phyloP scores from a whole-genome alignment of 2,329 filamentous ascomycete genomes.

The Colletotrichum godetiae region DNA sequence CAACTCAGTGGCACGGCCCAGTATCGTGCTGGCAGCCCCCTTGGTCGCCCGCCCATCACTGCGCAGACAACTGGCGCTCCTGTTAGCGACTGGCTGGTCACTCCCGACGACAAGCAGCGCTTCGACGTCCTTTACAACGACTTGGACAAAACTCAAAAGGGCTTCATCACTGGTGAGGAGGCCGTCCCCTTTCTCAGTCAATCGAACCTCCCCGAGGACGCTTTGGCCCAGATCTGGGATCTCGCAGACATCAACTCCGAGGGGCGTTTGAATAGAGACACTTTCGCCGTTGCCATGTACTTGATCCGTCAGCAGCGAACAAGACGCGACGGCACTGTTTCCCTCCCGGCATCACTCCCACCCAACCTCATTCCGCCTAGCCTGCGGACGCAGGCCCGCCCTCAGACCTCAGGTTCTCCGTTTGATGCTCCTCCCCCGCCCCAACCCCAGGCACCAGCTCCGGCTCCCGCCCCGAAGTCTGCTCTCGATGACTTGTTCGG shows the following conservation, averaged over 20 bases:
- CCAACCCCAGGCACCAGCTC: slow-evolving; percentile 40
- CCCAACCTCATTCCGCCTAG: slow-evolving; percentile 86
- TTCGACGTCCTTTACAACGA: slow-evolving; percentile 89
- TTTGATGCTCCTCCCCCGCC: slow-evolving; percentile 59
- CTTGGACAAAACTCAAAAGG: slow-evolving; percentile 83
- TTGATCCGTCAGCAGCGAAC: slow-evolving; percentile 90
- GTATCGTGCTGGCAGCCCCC: slow-evolving; percentile 70
- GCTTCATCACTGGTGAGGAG: slow-evolving; percentile 92
- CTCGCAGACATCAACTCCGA: slow-evolving; percentile 93
- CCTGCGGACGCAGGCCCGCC: slow-evolving; percentile 74
- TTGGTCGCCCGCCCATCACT: slow-evolving; percentile 61
- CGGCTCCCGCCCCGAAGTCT: slow-evolving; percentile 69
- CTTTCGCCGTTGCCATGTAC: slow-evolving; percentile 98
- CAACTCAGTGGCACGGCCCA: slow-evolving; percentile 81
- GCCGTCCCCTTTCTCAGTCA: slow-evolving; percentile 95
- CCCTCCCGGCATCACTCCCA: slow-evolving; percentile 82
- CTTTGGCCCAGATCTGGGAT: slow-evolving; percentile 95
- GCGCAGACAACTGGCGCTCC: slow-evolving; percentile 53
- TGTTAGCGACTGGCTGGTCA: slow-evolving; percentile 80
- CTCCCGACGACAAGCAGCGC: slow-evolving; percentile 82
- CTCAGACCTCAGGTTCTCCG: slow-evolving; percentile 62
- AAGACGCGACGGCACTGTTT: slow-evolving; percentile 68
- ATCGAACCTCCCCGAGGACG: slow-evolving; percentile 88
- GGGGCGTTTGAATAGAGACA: slow-evolving; percentile 85
- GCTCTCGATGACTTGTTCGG: slow-evolving; percentile 95